Base-by-base conservation (phyloP, 23 red algal species). In the Pyropia yezoensis region DNA sequence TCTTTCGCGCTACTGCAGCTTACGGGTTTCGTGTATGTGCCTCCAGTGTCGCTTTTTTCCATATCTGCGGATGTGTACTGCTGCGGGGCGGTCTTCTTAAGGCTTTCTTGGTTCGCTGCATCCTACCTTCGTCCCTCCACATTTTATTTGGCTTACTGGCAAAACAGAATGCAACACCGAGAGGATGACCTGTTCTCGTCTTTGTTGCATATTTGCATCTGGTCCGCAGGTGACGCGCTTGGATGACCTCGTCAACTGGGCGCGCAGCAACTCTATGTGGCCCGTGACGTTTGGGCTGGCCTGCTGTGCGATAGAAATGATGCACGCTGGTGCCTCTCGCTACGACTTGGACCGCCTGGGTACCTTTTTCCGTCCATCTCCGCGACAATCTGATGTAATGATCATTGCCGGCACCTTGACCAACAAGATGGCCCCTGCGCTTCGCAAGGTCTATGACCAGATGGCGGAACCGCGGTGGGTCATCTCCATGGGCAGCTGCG, bases 221-320 rank as follows among this genome's bases (percentile, higher is more conserved):
- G 30, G 6, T 33, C 30, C 30, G 6, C 30, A 33, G 30, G 30
- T 33, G 30, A 33, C 30, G 30, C 30, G 30, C 30, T 33, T 33
- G 30, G 30, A 33, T 47, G 39, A 47, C 39, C 6, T 47, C 6
- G 9, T 47, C 39, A 85, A 85, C 57, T 85, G 80, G 80, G 80
- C 69, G 27, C 59, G 80, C 2, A 60, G 45, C 47, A 50, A 53
- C 25, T 85, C 80, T 1, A 27, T 74, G 32, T 76, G 69, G 70
- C 69, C 70, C 14, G 75, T 85, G 80, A 75, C 80, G 1, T 85
- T 85, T 74, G 80, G 80, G 4, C 63, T 85, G 52, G 80, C 80
- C 28, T 85, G 80, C 53, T 85, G 80, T 59, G 80, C 80, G 29
- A 69, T 85, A 0, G 80, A 85, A 26, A 85, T 85, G 80, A 85